Base-by-base conservation (phyloP, 495 filamentous ascomycete species). In the Trichocladium uniseriatum region DNA sequence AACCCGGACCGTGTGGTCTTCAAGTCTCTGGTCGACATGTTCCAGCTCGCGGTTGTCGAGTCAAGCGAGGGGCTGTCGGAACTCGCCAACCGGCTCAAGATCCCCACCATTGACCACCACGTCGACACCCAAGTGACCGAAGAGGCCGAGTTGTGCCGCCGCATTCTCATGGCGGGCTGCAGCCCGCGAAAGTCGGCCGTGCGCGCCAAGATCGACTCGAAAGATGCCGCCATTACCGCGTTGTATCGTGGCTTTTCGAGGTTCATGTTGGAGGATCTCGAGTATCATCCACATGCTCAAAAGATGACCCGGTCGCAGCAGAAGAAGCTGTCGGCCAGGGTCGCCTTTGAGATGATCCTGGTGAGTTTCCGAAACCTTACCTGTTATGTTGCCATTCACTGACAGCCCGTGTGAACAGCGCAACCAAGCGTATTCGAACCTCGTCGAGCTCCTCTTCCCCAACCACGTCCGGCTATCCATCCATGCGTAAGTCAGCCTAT, bases 241-340 rank as follows among this genome's bases (percentile, higher is more conserved):
- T 60, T 70, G 14, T 72, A 74, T 54, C 66, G 69, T 7, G 69
- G 70, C 1, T 67, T 72, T 37, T 66, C 67, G 13, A 55, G 60
- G n/a, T 74, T 74, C 39, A 72, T 74, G 70, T 58, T 71, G 1
- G 67, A 74, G 43, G 70, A 74, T 45, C 55, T 74, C 9, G 58
- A 64, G 39, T 46, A 56, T 16, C 62, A 65, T 39, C 57, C 60
- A 0, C 43, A 54, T 3, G 59, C 61, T 5, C 50, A 42, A 18
- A 22, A 24, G 6, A 56, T 61, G 54, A 60, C 16, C 18, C 41
- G 28, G 32, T 43, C 48, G 11, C 45, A 56, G 44, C 53, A 48
- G 41, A 56, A 56, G 42, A 56, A 51, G 32, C 32, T 56, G 8
- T 51, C 53, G 6, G 9, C 53, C 32, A 51, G 45, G 11, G 53